Evolutionary conservation across 768 basidiomycete species (phyloP), one percentile per base, ranked within the genome.

Genomic region (Leucocoprinus sp.): DNA sequence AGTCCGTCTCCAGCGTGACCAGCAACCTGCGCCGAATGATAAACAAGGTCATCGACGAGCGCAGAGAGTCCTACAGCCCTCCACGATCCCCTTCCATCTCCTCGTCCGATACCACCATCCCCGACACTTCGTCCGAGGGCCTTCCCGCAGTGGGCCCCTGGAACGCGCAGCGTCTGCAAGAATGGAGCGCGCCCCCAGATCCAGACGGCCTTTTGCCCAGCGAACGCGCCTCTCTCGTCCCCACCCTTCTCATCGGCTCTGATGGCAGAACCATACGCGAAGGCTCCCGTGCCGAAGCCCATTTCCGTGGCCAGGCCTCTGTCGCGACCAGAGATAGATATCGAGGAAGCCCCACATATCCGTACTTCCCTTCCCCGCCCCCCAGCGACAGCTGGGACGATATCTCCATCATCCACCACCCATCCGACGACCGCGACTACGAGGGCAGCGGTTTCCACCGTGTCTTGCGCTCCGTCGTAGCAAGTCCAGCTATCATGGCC

Each of bases 181-280:
- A 36, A 12, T 41, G 39, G 39, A 19, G 19, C 6, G 19, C 19
- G 4, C 39, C 39, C 5, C 46, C 39, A 28, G 35, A 34, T 7
- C 14, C 8, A 8, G 38, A 41, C 12, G 39, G 36, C 15, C 19
- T 42, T 11, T 17, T 18, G 6, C 17, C 11, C 5, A n/a, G 18
- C 19, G 24, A 42, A 5, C 39, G n/a, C 27, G 28, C 21, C 14
- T 35, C 40, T 12, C 39, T 48, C 8, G 39, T 48, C 8, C 46
- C 46, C 12, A 48, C 46, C 9, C 40, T 48, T 4, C 39, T 48
- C 14, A 12, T 48, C 8, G 39, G 34, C 15, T 48, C 46, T 9
- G 46, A 42, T 14, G 46, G 46, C 11, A 23, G 27, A 27, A 48
- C 46, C 6, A 48, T 48, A 22, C 46, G 46, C 12, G 46, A 48